phyloP scores from a whole-genome alignment of 768 basidiomycete genomes.

The Trichaptum fuscoviolaceum region DNA sequence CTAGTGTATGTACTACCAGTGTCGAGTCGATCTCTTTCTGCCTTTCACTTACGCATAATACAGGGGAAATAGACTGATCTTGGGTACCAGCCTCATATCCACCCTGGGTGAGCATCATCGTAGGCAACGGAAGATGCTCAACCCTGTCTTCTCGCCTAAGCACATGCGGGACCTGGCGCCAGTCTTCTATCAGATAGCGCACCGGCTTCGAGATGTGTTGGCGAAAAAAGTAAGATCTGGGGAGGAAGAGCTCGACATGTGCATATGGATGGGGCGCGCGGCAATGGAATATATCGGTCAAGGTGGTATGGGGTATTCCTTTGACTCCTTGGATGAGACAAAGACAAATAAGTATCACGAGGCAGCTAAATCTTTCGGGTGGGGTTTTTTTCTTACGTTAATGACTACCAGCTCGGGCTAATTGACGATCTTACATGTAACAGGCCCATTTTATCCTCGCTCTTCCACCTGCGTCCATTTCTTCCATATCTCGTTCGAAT shows the following conservation, averaged over 20 bases:
- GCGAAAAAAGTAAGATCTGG: conserved; percentile 8
- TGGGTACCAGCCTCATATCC: conserved; percentile 34
- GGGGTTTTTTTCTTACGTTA: conserved; percentile 7
- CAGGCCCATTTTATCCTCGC: conserved; percentile 39
- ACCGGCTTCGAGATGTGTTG: conserved; percentile 6
- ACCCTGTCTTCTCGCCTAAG: conserved; percentile 21
- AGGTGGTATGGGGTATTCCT: conserved; percentile 28
- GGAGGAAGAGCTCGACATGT: conserved; percentile 26
- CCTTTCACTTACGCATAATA: conserved; percentile 1
- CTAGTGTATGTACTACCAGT: too few species aligned
- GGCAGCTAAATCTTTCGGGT: conserved; percentile 28
- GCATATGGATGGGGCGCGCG: conserved; percentile 27
- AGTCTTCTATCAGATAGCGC: conserved; percentile 27
- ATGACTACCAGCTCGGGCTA: not conserved
- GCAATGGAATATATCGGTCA: conserved; percentile 33
- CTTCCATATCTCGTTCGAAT: conserved; percentile 38
- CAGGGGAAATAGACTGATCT: conserved; percentile 20
- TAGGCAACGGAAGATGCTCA: conserved; percentile 24
- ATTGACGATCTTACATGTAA: not conserved
- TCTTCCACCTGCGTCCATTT: conserved; percentile 40
- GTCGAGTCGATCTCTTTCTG: not conserved
- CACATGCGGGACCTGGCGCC: conserved; percentile 17
- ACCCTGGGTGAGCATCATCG: conserved; percentile 28
- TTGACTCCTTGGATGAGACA: conserved; percentile 23
- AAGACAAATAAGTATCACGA: conserved; percentile 24